Percentiles rank a stretch among this genome's conserved stretches.
Conservation (phyloP, 2,329 filamentous ascomycete genomes). For the Talaromyces atroroseus region DNA sequence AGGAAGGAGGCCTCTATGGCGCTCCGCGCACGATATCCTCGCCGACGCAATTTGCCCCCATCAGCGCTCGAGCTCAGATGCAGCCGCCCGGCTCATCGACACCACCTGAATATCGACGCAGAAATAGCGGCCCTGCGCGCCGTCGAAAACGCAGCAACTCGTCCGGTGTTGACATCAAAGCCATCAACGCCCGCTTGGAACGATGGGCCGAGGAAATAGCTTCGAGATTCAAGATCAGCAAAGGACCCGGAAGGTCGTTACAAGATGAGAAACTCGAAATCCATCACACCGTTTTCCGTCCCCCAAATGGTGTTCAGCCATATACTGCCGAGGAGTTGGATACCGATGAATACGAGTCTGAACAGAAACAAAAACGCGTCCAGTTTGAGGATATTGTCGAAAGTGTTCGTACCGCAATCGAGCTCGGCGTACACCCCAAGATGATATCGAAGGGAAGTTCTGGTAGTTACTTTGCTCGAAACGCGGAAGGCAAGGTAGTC, state of each 20-base stretch:
- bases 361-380: conserved; percentile 60
- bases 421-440: conserved; percentile 83
- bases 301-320: conserved; percentile 80
- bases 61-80: conserved; percentile 47
- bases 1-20: conserved; percentile 56
- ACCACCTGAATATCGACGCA: conserved; percentile 40
- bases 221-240: conserved; percentile 85
- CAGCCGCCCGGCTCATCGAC: conserved; percentile 30
- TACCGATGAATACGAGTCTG: conserved; percentile 51
- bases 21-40: conserved; percentile 51
- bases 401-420: conserved; percentile 83
- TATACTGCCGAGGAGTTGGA: conserved; percentile 70
- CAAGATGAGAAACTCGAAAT: conserved; percentile 91
- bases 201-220: conserved; percentile 98
- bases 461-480: conserved; percentile 94
- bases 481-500: conserved; percentile 85
- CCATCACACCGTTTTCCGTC: conserved; percentile 93
- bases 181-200: conserved; percentile 92
- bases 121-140: conserved; percentile 42
- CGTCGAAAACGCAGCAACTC: conserved; percentile 62
- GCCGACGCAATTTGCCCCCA: conserved; percentile 57
- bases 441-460: conserved; percentile 97
- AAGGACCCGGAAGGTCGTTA: conserved; percentile 64
- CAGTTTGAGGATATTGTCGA: conserved; percentile 87
- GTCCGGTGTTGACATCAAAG: conserved; percentile 92